Evolutionary conservation across 208 protist species (phyloP).

Genomic region (Blastocrithidia nonstop): DNA sequence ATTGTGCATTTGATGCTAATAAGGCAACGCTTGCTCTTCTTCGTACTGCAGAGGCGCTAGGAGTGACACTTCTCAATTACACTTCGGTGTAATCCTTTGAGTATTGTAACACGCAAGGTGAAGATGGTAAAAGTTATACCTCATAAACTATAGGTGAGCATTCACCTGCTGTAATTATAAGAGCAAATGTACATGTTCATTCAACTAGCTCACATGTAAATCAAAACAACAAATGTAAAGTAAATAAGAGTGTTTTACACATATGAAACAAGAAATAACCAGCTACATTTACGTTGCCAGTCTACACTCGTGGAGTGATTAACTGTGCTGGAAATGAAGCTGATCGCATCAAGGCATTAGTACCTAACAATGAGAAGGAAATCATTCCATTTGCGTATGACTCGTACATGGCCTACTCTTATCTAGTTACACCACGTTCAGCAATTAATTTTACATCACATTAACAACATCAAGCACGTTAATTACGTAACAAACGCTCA

Average conservation of each 20-base stretch:
- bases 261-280: no score
- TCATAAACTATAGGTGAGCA: no score
- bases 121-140: not conserved
- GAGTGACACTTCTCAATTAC: constrained; percentile 50
- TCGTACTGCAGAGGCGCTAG: constrained; percentile 52
- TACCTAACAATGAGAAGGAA: constrained; percentile 16
- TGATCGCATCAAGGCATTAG: constrained; percentile 29
- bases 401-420: constrained; percentile 24
- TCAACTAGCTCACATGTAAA: constrained; percentile 7
- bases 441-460: constrained; percentile 10
- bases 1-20: constrained; percentile 26
- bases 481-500: not conserved
- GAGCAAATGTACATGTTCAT: no score
- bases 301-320: constrained; percentile 40
- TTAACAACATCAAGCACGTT: not conserved
- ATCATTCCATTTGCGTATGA: constrained; percentile 14
- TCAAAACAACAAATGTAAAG: not conserved
- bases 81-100: constrained; percentile 14
- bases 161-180: no score
- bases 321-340: constrained; percentile 56
- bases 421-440: constrained; percentile 29
- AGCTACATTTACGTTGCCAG: not conserved
- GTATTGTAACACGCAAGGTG: constrained; percentile 1
- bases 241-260: not conserved
- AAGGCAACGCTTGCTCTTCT: constrained; percentile 25